Evolutionary conservation across 2,329 filamentous ascomycete genomes (phyloP), one percentile per base, ranked within the genome.

Genomic region (Beauveria sp.): DNA sequence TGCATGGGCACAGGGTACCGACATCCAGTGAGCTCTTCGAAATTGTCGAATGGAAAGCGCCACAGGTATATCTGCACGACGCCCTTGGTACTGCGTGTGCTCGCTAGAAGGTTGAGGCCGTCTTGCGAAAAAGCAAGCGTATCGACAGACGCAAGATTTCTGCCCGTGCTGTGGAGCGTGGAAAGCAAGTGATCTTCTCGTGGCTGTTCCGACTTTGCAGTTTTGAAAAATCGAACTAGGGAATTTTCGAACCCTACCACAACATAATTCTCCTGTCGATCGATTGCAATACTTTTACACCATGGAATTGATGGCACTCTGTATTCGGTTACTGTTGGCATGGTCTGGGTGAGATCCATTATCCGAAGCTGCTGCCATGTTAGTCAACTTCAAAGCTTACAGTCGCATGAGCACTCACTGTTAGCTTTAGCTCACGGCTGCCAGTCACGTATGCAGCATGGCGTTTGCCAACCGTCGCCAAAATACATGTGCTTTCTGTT

Each of bases 221-320:
- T 73, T 41, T 72, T 75, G 64, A 74, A 77, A 50, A 76, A 75
- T n/a, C 73, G 70, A 10, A 76, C 72, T 12, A 69, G 71, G 1
- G 73, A 67, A 34, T 74, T 73, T 20, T 76, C 74, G 61, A 77
- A 77, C 5, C 75, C 75, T 14, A 77, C 66, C 0, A 70, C 74
- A 12, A 76, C 75, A 51, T 73, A 73, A 55, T 73, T 76, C 55
- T 76, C 75, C 47, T 70, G 70, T 4, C 71, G 71, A 55, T 72
- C 74, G 16, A 76, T 74, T 1, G 71, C 69, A 24, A 77, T 75
- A 59, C 72, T 74, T 46, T 68, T 72, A 58, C 73, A 76, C 74
- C 75, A 76, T 2, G 68, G 67, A 4, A 69, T 68, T 3, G 75
- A 73, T 14, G 74, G 67, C 67, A 77, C 75, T 18, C 71, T 70